Percentiles rank a stretch among this genome's conserved stretches.
phyloP scores from a whole-genome alignment of 1,139 yeast species.

The Zygosaccharomyces sapae region DNA sequence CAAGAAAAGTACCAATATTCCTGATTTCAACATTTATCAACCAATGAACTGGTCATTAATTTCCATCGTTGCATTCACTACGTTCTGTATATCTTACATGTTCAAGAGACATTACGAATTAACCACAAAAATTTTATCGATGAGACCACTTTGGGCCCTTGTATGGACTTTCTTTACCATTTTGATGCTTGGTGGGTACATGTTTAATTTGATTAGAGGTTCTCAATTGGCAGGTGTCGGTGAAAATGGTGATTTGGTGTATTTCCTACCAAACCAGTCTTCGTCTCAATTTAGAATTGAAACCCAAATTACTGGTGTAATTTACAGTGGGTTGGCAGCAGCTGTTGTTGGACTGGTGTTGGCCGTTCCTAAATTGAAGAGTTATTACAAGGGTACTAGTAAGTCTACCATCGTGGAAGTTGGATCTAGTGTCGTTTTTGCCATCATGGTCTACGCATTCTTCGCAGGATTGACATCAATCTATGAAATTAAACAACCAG shows the following conservation, averaged over 20 bases:
- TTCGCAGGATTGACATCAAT: conserved; percentile 54
- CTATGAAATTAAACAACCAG: conserved; percentile 54
- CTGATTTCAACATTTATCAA: conserved; percentile 45
- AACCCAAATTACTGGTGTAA: conserved; percentile 66
- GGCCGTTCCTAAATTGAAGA: conserved; percentile 46
- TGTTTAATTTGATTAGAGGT: conserved; percentile 84
- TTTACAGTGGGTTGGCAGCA: conserved; percentile 57
- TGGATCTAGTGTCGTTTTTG: conserved; percentile 42
- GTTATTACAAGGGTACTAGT: conserved; percentile 24
- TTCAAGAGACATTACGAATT: conserved; percentile 34
- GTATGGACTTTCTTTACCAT: conserved; percentile 54
- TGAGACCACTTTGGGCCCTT: conserved; percentile 63
- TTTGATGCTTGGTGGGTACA: conserved; percentile 81
- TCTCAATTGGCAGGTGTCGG: conserved; percentile 63
- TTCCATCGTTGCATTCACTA: conserved; percentile 42
- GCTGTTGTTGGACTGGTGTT: conserved; percentile 48
- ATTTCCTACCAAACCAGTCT: conserved; percentile 61
- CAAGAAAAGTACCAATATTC: conserved; percentile 42
- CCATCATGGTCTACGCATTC: conserved; percentile 44
- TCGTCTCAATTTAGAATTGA: conserved; percentile 77
- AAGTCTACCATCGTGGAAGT: conserved; percentile 41
- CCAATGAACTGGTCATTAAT: conserved; percentile 56
- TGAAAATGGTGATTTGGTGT: conserved; percentile 53
- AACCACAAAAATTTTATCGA: conserved; percentile 36
- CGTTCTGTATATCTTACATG: conserved; percentile 30